Evolutionary conservation across 768 basidiomycete genomes (phyloP).

Genomic region (Rhodotorula paludigena): DNA sequence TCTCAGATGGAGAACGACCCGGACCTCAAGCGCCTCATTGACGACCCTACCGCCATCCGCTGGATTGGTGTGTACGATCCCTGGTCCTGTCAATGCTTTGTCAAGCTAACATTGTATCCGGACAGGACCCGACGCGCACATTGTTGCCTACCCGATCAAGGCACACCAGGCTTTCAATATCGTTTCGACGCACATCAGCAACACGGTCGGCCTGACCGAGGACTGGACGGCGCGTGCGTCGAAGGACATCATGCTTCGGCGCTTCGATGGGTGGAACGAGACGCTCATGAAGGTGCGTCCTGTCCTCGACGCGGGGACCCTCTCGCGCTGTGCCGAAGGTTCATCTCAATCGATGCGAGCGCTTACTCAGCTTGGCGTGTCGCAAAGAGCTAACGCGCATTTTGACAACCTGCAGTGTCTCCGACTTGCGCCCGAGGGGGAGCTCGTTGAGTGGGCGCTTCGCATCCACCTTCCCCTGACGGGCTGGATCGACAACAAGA

Average conservation of each 20-base stretch:
- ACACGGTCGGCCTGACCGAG: constrained; percentile 43
- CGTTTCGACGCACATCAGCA: constrained; percentile 49
- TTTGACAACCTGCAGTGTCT: constrained; percentile 19
- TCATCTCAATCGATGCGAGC: too few species aligned
- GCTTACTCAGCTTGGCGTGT: too few species aligned
- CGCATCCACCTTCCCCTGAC: constrained; percentile 26
- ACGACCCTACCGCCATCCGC: constrained; percentile 45
- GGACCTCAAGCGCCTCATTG: constrained; percentile 47
- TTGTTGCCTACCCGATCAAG: constrained; percentile 49
- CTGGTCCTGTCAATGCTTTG: background rate
- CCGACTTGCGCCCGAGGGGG: constrained; percentile 56
- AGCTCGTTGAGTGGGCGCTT: constrained; percentile 49
- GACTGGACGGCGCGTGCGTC: constrained; percentile 44
- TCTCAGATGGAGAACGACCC: constrained; percentile 46
- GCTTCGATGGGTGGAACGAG: constrained; percentile 48
- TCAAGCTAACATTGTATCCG: rapidly evolving
- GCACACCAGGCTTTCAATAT: constrained; percentile 49
- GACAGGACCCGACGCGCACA: constrained; percentile 16
- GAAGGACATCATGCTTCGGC: constrained; percentile 47
- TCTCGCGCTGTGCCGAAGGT: too few species aligned
- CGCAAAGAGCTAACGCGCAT: too few species aligned
- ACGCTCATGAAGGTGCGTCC: constrained; percentile 15
- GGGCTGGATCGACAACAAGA: constrained; percentile 48
- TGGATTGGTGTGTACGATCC: constrained; percentile 47
- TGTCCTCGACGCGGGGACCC: too few species aligned